These are phyloP conservation scores for Fusarium haematococcum DNA, from an alignment of 2,329 filamentous ascomycete genomes.

Conservation along the genomic window DNA sequence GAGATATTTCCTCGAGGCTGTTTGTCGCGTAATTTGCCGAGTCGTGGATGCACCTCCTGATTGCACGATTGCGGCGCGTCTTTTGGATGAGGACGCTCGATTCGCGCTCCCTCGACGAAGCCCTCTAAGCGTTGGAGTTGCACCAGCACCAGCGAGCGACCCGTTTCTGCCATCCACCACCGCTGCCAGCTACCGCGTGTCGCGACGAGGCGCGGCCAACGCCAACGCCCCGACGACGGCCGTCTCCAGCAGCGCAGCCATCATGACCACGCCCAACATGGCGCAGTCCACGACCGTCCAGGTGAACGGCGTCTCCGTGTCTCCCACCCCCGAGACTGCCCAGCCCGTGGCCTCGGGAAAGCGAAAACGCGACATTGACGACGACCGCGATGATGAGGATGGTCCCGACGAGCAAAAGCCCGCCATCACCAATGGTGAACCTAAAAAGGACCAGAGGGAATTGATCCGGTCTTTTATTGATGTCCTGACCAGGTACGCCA, in stretches of 20 bases:
- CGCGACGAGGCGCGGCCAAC: constrained; percentile 54
- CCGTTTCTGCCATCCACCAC: constrained; percentile 48
- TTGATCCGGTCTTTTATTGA: constrained; percentile 54
- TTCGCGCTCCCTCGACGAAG: constrained; percentile 52
- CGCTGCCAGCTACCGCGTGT: constrained; percentile 54
- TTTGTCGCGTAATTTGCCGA: constrained; percentile 41
- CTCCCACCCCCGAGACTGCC: constrained; percentile 47
- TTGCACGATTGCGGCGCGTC: constrained; percentile 48
- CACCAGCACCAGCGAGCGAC: constrained; percentile 50
- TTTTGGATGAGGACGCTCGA: constrained; percentile 48
- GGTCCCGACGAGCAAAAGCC: constrained; percentile 45
- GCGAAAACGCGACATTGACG: constrained; percentile 68
- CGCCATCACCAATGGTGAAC: constrained; percentile 40
- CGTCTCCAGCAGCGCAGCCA: constrained; percentile 10
- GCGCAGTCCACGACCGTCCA: constrained; percentile 55
- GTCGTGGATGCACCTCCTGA: constrained; percentile 38
- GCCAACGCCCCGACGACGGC: constrained; percentile 43
- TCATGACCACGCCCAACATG: constrained; percentile 50
- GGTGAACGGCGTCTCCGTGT: constrained; percentile 57
- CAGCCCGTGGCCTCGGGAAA: constrained; percentile 58
- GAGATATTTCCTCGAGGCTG: constrained; percentile 37
- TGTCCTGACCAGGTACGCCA: constrained; percentile 53
- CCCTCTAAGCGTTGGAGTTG: constrained; percentile 51
- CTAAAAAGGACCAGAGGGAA: constrained; percentile 48
- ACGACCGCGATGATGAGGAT: constrained; percentile 50